Evolutionary conservation across 306 rosid species (phyloP), one percentile per base, ranked within the genome.

Genomic region (Canavalia ensiformis): DNA sequence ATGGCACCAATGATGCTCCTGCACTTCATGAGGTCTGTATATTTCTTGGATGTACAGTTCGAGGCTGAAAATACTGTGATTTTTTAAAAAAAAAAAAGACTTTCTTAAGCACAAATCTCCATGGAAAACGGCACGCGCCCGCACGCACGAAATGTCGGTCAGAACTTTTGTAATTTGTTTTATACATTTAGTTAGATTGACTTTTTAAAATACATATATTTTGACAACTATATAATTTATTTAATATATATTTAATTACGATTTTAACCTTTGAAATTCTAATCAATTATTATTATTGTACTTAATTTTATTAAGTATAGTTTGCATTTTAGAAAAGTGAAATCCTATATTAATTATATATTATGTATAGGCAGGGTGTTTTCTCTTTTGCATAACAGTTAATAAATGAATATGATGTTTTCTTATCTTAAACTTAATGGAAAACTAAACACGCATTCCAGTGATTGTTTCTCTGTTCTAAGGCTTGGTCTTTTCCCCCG

Each of bases 1-100:
- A 95, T 87, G 99, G 99, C 77, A 95, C 99, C 63, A 95, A 95
- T 80, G 98, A 95, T 78, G 99, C 99, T 75, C 99, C 99, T 60
- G 99, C 99, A 25, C 98, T 95, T 73, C 97, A 93, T 6, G 99
- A 95, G 98, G 99, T 95, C 72, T 84, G 91, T 87, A 66, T 83
- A 59, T 81, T 84, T 75, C 79, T 82, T 80, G 81, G 77, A 76
- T 77, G 50, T 37, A 37, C 41, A 37, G 41, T 37, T 37, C 41
- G 4, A 37, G 41, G 1, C 4, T 37, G 41, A 37, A 37, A 37
- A 37, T 37, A 37, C 41, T 0, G 41, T 37, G 41, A 37, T 2
- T 37, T 2, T 37, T 37, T 37, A 0, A 0, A 37, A 2, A 37
- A 37, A 37, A 2, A 37, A 2, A 37, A 37, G 0, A 37, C 41